A percentile compares a stretch with the other conserved stretches of the same genome.
Conservation (phyloP, 495 filamentous ascomycete species). For the Lophiotrema nucula region DNA sequence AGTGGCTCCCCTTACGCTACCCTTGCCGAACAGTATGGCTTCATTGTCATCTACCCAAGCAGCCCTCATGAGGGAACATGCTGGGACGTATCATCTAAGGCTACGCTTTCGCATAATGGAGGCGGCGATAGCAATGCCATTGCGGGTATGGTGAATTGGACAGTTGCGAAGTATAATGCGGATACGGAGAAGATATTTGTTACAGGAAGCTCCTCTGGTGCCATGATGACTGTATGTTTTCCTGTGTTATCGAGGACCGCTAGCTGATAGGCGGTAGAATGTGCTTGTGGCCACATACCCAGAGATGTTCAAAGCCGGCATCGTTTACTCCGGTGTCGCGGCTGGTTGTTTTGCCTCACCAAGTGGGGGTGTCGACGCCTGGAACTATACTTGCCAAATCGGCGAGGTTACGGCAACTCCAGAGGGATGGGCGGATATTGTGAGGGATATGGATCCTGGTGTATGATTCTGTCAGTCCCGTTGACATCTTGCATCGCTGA, state of each 20-base stretch:
- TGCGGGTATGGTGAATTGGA: constrained; percentile 57
- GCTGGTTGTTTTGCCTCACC: constrained; percentile 55
- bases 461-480: too few relatives aligned
- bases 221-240: constrained; percentile 52
- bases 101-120: constrained; percentile 47
- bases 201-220: constrained; percentile 55
- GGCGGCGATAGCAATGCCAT: constrained; percentile 55
- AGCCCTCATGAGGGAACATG: constrained; percentile 51
- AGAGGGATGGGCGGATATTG: constrained; percentile 52
- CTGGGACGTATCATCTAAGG: constrained; percentile 53
- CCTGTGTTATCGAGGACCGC: background rate
- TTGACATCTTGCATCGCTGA: too few relatives aligned
- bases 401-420: constrained; percentile 49
- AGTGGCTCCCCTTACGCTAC: constrained; percentile 38
- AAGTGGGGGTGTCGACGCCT: constrained; percentile 45
- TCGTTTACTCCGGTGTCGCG: constrained; percentile 59
- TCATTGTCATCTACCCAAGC: constrained; percentile 55
- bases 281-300: constrained; percentile 59
- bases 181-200: constrained; percentile 51
- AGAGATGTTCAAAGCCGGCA: constrained; percentile 56
- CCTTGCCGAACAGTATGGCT: constrained; percentile 50
- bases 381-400: constrained; percentile 56
- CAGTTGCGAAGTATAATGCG: constrained; percentile 48
- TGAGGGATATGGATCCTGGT: too few relatives aligned
- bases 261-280: constrained; percentile 39